Conservation (phyloP, 768 basidiomycete genomes). For the Pisolithus tinctorius region DNA sequence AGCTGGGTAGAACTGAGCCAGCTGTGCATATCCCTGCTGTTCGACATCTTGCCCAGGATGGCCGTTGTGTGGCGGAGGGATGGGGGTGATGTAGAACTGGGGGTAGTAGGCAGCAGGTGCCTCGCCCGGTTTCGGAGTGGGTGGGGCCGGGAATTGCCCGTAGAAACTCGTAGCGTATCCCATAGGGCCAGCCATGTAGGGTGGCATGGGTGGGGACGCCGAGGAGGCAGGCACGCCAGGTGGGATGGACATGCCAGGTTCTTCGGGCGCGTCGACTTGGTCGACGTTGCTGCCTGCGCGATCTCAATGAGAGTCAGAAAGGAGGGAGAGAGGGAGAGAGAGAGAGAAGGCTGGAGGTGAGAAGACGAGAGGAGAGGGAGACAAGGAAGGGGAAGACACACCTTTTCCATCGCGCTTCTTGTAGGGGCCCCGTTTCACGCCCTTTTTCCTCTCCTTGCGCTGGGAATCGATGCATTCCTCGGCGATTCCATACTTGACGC, state of each 20-base stretch:
- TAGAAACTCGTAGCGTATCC: conserved; percentile 51
- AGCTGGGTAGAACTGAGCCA: conserved; percentile 41
- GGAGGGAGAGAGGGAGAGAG: conserved; percentile 8
- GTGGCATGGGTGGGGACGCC: conserved; percentile 41
- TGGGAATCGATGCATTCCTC: conserved; percentile 88
- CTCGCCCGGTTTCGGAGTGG: conserved; percentile 45
- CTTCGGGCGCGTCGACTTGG: conserved; percentile 35
- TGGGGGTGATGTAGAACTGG: conserved; percentile 40
- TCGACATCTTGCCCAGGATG: conserved; percentile 36
- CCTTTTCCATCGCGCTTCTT: conserved; percentile 94
- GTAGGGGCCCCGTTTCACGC: conserved; percentile 83
- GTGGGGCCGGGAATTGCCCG: conserved; percentile 45
- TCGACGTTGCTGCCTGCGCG: conserved; percentile 54
- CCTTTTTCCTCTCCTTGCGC: conserved; percentile 88
- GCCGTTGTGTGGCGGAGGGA: conserved; percentile 34
- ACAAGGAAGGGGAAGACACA: conserved; percentile 37
- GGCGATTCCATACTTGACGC: conserved; percentile 82
- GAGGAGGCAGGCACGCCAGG: conserved; percentile 36
- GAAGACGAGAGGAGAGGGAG: conserved; percentile 13
- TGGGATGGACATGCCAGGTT: conserved; percentile 36
- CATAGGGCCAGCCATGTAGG: conserved; percentile 45
- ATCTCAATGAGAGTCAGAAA: conserved; percentile 46
- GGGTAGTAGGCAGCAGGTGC: conserved; percentile 43
- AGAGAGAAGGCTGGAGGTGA: neutral
- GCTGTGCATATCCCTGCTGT: conserved; percentile 33